Conservation (phyloP, 352 stramenopile species). For the Phytophthora vignae region DNA sequence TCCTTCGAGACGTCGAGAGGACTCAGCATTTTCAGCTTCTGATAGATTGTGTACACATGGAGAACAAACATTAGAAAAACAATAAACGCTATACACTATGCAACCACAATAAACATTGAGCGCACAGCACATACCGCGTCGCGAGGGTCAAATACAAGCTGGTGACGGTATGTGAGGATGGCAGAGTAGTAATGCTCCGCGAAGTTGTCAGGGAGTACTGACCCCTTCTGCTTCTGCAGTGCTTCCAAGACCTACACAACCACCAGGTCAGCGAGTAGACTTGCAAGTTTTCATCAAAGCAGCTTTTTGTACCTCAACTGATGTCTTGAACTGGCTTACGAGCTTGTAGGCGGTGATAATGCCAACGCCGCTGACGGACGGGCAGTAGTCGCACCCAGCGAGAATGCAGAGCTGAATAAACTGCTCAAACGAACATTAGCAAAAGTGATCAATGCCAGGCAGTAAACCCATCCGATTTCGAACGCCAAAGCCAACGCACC, state of each 20-base stretch:
- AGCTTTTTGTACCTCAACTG: conserved; percentile 50
- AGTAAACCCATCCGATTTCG: background rate
- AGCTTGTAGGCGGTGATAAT: conserved; percentile 87
- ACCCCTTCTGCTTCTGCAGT: conserved; percentile 58
- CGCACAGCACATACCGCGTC: conserved; percentile 46
- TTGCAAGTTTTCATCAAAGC: background rate
- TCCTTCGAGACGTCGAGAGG: conserved; percentile 65
- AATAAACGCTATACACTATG: conserved; percentile 14
- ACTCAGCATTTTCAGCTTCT: conserved; percentile 86
- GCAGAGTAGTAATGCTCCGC: conserved; percentile 60
- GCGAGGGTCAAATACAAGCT: conserved; percentile 88
- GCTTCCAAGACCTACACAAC: conserved; percentile 56
- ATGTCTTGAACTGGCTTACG: conserved; percentile 60
- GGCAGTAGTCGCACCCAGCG: conserved; percentile 91
- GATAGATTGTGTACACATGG: conserved; percentile 15
- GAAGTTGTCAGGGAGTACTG: conserved; percentile 52
- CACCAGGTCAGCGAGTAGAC: background rate
- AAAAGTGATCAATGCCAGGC: background rate
- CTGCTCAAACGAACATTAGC: conserved; percentile 33
- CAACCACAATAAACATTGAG: background rate
- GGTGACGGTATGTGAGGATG: conserved; percentile 89
- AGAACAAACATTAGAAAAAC: conserved; percentile 25
- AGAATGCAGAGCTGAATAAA: conserved; percentile 89
- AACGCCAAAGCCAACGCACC: conserved; percentile 41
- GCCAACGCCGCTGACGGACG: conserved; percentile 75